phyloP scores from a whole-genome alignment of 2,329 filamentous ascomycete genomes.

The Colletotrichum kahawae region DNA sequence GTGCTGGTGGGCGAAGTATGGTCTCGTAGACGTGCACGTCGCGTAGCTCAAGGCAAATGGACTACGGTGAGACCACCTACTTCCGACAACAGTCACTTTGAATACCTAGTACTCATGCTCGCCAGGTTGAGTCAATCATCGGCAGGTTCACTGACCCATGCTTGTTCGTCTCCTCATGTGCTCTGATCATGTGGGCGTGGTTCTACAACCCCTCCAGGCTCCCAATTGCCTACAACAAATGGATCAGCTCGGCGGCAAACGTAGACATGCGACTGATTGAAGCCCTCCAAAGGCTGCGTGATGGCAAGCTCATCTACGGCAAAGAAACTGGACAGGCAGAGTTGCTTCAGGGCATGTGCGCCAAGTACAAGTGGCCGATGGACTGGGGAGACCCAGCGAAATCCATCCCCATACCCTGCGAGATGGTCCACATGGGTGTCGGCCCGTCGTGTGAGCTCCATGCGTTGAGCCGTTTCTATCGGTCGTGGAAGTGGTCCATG shows the following conservation, averaged over 20 bases:
- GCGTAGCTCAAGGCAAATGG: slow-evolving; percentile 51
- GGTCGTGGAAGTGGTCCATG: slow-evolving; percentile 76
- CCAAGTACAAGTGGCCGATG: slow-evolving; percentile 71
- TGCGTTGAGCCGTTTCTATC: slow-evolving; percentile 68
- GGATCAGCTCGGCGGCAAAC: slow-evolving; percentile 79
- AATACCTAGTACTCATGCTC: slow-evolving; percentile 21
- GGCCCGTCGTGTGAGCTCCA: slow-evolving; percentile 78
- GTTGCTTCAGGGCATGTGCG: slow-evolving; percentile 74
- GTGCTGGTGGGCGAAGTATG: slow-evolving; percentile 71
- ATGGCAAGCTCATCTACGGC: slow-evolving; percentile 72
- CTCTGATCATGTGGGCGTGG: slow-evolving; percentile 88
- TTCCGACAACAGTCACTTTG: background rate
- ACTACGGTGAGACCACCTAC: slow-evolving; percentile 41
- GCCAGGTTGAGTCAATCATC: slow-evolving; percentile 43
- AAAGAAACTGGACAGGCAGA: slow-evolving; percentile 72
- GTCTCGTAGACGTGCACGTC: slow-evolving; percentile 52
- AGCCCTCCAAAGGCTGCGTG: slow-evolving; percentile 71
- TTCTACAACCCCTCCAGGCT: slow-evolving; percentile 76
- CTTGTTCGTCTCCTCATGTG: slow-evolving; percentile 74
- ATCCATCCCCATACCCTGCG: slow-evolving; percentile 78
- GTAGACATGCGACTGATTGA: slow-evolving; percentile 78
- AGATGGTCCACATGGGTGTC: slow-evolving; percentile 81
- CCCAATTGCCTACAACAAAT: slow-evolving; percentile 77
- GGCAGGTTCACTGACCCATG: slow-evolving; percentile 64
- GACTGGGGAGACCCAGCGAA: slow-evolving; percentile 74